These are phyloP conservation scores for Emergomyces pasteurianus DNA, from an alignment of 2,329 filamentous ascomycete genomes.

Conservation along the genomic window DNA sequence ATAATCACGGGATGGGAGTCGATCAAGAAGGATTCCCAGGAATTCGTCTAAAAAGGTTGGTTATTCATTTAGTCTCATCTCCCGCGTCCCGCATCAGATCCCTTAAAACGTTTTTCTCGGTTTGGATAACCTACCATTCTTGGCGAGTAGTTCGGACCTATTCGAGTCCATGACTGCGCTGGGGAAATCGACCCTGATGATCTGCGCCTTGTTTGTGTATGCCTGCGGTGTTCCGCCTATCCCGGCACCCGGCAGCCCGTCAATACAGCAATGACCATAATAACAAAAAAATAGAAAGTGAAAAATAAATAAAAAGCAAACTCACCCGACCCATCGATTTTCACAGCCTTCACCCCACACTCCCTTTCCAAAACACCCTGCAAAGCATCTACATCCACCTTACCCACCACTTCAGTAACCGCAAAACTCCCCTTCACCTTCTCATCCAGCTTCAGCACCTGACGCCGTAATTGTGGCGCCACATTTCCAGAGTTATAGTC, in stretches of 20 bases:
- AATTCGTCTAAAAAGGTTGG: conserved; percentile 30
- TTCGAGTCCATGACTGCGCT: conserved; percentile 25
- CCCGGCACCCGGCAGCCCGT: not conserved
- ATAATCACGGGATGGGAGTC: conserved; percentile 42
- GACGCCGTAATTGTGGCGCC: conserved; percentile 43
- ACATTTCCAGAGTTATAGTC: conserved; percentile 50
- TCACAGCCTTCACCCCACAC: conserved; percentile 35
- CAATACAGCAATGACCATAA: not conserved
- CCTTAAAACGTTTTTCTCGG: not conserved
- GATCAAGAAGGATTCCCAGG: conserved; percentile 35
- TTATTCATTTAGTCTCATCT: not conserved
- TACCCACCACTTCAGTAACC: conserved; percentile 43
- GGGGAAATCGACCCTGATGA: conserved; percentile 36
- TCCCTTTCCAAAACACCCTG: conserved; percentile 31
- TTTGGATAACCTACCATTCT: conserved; percentile 27
- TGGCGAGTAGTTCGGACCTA: conserved; percentile 28
- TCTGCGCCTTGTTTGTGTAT: conserved; percentile 22
- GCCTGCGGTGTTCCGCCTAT: not conserved
- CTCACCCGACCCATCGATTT: conserved; percentile 31
- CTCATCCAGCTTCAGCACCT: conserved; percentile 38
- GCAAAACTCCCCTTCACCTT: conserved; percentile 42
- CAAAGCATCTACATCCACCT: conserved; percentile 34
- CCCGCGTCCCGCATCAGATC: not conserved
- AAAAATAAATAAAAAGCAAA: conserved; percentile 15
- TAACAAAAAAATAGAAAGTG: not conserved